A percentile compares a stretch with the other conserved stretches of the same genome.
Conservation (phyloP, 1,284 basidiomycete genomes). For the Moesziomyces sp. region DNA sequence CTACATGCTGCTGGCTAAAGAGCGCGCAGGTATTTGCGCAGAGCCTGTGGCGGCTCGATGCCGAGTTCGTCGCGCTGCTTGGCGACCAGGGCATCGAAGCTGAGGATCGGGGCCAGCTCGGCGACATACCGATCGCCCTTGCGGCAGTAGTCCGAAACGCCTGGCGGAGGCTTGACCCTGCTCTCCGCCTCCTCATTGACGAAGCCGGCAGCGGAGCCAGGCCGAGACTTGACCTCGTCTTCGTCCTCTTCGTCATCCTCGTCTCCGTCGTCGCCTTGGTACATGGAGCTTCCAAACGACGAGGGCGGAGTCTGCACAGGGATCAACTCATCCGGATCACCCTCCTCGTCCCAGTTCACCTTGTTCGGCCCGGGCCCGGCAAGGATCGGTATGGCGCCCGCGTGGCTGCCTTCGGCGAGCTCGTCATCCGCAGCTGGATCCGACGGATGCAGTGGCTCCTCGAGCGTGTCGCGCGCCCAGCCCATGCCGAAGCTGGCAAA, state of each 20-base stretch:
- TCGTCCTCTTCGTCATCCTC: constrained; percentile 34
- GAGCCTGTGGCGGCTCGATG: constrained; percentile 31
- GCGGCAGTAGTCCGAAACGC: constrained; percentile 48
- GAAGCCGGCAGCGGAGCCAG: constrained; percentile 37
- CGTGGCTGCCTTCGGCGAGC: neutral
- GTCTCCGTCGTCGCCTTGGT: constrained; percentile 20
- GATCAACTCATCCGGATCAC: constrained; percentile 58
- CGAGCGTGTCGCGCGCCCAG: constrained; percentile 55
- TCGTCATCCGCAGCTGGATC: constrained; percentile 12
- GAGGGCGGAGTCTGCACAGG: constrained; percentile 52
- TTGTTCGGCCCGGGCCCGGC: constrained; percentile 38
- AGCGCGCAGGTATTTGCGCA: constrained; percentile 22
- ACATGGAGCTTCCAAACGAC: constrained; percentile 43
- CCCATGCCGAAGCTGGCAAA: constrained; percentile 57
- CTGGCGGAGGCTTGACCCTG: constrained; percentile 49
- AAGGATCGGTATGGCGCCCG: constrained; percentile 22
- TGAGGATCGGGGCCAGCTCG: constrained; percentile 41
- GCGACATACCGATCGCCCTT: constrained; percentile 43
- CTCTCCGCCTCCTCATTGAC: constrained; percentile 17
- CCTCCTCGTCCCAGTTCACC: constrained; percentile 45
- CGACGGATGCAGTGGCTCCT: constrained; percentile 28
- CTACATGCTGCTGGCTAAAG: neutral
- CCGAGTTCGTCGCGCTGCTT: constrained; percentile 17
- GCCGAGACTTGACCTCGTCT: constrained; percentile 41
- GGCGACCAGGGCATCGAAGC: constrained; percentile 32